Base-by-base conservation (phyloP, 495 filamentous ascomycete genomes). In the Hyaloscypha bicolor region DNA sequence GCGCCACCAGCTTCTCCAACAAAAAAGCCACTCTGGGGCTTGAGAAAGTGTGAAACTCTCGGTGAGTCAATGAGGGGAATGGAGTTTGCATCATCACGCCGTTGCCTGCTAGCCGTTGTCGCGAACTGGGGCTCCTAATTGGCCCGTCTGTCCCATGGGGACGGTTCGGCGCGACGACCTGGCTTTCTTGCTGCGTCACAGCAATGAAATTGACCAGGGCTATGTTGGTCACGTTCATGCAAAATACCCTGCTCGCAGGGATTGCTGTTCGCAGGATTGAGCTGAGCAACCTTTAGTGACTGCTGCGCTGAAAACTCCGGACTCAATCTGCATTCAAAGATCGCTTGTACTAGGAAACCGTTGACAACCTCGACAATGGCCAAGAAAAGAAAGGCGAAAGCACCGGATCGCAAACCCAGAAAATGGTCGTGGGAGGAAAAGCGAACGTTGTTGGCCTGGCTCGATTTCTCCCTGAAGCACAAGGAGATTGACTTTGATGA, bases 161-260 rank as follows among this genome's bases (percentile, higher is more conserved):
- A 19, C 16, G 42, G 42, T 0, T 48, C 42, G 42, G 42, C 42
- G 42, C 42, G 2, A 48, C 16, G 11, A 12, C 42, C 2, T 4
- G 42, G 42, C 42, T 6, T 48, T 48, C 42, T 48, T 48, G 42
- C 55, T 29, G 11, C 9, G 19, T 4, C 55, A 57, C 25, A 9
- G 55, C 31, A 22, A 9, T n/a, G n/a, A n/a, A n/a, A n/a, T 37
- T 39, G 57, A 60, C 57, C 9, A 21, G 57, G 57, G n/a, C 12
- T 1, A 32, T 35, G 57, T 60, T 60, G 57, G 57, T 60, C 9
- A 60, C 35, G 35, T 19, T 32, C 30, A 22, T 60, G 57, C 57
- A 60, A 32, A 35, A 2, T 29, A 59, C 22, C 52, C 25, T 25
- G 25, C 25, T 25, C 25, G 25, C 25, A 25, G 25, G 25, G 2